Conservation (phyloP, 768 basidiomycete species). For the Mycena kentingensis region DNA sequence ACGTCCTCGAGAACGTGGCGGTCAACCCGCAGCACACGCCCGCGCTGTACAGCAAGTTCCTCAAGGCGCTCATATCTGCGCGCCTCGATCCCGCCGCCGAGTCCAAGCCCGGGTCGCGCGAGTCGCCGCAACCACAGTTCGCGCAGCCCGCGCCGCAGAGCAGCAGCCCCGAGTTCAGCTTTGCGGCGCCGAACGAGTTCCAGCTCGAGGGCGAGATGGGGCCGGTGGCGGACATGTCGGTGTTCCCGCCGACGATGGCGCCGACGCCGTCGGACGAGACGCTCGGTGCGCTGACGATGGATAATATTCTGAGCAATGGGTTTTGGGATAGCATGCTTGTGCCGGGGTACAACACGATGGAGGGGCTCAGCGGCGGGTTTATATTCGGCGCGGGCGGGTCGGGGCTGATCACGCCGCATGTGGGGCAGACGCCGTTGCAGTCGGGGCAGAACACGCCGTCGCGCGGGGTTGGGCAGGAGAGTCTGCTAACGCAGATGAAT, state of each 20-base stretch:
- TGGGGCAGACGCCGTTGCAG: slow-evolving; percentile 58
- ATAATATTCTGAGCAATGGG: slow-evolving; percentile 72
- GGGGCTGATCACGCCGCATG: slow-evolving; percentile 76
- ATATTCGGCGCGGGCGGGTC: slow-evolving; percentile 84
- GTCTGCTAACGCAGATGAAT: slow-evolving; percentile 44
- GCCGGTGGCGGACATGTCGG: slow-evolving; percentile 76
- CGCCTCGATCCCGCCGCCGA: slow-evolving; percentile 34
- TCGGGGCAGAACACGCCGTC: slow-evolving; percentile 57
- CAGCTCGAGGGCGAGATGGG: slow-evolving; percentile 85
- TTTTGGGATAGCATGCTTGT: slow-evolving; percentile 91
- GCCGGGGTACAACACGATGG: slow-evolving; percentile 82
- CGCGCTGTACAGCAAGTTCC: slow-evolving; percentile 82
- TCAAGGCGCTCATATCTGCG: slow-evolving; percentile 74
- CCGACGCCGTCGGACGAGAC: slow-evolving; percentile 44
- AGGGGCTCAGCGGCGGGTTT: slow-evolving; percentile 83
- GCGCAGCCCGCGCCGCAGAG: slow-evolving; percentile 6
- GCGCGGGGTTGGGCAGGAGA: slow-evolving; percentile 20
- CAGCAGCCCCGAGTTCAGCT: slow-evolving; percentile 14
- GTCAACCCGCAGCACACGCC: slow-evolving; percentile 85
- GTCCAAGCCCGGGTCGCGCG: slow-evolving; percentile 24
- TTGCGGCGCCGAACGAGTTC: slow-evolving; percentile 47
- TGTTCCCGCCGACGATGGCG: slow-evolving; percentile 88
- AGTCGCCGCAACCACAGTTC: slow-evolving; percentile 5
- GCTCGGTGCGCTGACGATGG: slow-evolving; percentile 68
- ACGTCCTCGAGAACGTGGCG: slow-evolving; percentile 75